These are phyloP conservation scores for Xylaria flabelliformis DNA, from an alignment of 495 filamentous ascomycete species.

Conservation along the genomic window DNA sequence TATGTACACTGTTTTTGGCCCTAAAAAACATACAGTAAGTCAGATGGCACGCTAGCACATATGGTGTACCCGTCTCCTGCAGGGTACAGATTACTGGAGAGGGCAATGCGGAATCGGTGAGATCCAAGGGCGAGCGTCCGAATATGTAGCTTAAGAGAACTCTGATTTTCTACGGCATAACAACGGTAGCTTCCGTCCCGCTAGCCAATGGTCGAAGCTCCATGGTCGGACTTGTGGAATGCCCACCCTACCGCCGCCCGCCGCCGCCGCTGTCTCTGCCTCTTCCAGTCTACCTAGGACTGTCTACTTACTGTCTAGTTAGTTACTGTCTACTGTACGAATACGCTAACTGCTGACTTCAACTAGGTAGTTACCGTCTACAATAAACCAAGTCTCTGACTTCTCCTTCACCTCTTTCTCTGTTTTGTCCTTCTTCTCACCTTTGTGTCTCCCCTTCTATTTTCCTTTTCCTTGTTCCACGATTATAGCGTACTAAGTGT, in stretches of 20 bases:
- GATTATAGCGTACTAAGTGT: background rate
- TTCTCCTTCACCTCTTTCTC: slow-evolving; percentile 4
- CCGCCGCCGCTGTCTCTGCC: background rate
- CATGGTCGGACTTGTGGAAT: slow-evolving; percentile 21
- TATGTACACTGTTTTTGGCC: background rate
- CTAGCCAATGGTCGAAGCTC: slow-evolving; percentile 22
- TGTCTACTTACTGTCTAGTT: background rate
- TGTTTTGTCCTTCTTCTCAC: background rate
- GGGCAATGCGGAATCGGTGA: slow-evolving; percentile 16
- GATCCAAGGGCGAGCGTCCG: background rate
- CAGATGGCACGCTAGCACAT: slow-evolving; percentile 13
- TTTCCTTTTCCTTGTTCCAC: slow-evolving; percentile 3
- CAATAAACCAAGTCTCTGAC: background rate
- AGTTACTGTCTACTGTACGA: too few relatives aligned
- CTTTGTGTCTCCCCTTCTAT: background rate
- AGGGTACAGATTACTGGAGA: background rate
- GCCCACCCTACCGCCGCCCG: background rate
- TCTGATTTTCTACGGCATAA: background rate
- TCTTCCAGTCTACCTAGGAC: background rate
- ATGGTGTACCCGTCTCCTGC: slow-evolving; percentile 3
- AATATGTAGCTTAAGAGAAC: slow-evolving; percentile 13
- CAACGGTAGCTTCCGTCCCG: slow-evolving; percentile 7
- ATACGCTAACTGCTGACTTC: background rate
- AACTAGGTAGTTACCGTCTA: background rate
- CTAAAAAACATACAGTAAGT: background rate